phyloP scores from a whole-genome alignment of 1,284 basidiomycete genomes.

The Cryptococcus sp. region DNA sequence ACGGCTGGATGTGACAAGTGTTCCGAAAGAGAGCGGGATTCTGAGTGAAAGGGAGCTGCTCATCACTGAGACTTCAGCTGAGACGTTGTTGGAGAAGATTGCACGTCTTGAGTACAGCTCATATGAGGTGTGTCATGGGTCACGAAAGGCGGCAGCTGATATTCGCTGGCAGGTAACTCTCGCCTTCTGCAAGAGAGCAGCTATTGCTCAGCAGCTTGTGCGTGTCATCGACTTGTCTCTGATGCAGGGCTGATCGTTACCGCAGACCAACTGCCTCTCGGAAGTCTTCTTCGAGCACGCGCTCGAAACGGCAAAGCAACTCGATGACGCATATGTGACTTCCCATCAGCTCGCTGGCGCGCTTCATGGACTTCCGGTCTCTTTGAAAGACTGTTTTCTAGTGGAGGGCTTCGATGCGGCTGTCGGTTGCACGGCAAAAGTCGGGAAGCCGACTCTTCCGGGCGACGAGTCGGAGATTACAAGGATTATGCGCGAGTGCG shows the following conservation, averaged over 20 bases:
- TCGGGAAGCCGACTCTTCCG: too few relatives aligned
- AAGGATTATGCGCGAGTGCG: constrained; percentile 20
- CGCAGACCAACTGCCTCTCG: constrained; percentile 64
- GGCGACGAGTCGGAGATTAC: too few relatives aligned
- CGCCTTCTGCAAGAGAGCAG: constrained; percentile 73
- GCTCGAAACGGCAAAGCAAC: constrained; percentile 59
- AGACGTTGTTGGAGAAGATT: too few relatives aligned
- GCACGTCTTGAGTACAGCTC: too few relatives aligned
- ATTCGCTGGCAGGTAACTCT: not conserved
- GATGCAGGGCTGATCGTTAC: not conserved
- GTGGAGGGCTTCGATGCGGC: constrained; percentile 8
- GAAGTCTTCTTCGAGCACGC: constrained; percentile 68
- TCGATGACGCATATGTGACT: constrained; percentile 61
- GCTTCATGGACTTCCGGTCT: constrained; percentile 63
- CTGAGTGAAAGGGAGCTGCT: too few relatives aligned
- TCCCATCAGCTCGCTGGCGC: constrained; percentile 60
- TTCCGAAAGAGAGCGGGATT: too few relatives aligned
- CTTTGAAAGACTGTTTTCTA: constrained; percentile 57
- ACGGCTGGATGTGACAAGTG: too few relatives aligned
- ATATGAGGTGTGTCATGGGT: too few relatives aligned
- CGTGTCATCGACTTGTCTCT: constrained; percentile 43
- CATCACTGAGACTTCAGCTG: too few relatives aligned
- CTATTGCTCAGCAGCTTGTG: constrained; percentile 67
- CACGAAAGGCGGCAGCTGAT: too few relatives aligned
- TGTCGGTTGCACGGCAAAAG: constrained; percentile 1